Base-by-base conservation (phyloP, 352 stramenopile genomes). In the Phytopythium boreale region DNA sequence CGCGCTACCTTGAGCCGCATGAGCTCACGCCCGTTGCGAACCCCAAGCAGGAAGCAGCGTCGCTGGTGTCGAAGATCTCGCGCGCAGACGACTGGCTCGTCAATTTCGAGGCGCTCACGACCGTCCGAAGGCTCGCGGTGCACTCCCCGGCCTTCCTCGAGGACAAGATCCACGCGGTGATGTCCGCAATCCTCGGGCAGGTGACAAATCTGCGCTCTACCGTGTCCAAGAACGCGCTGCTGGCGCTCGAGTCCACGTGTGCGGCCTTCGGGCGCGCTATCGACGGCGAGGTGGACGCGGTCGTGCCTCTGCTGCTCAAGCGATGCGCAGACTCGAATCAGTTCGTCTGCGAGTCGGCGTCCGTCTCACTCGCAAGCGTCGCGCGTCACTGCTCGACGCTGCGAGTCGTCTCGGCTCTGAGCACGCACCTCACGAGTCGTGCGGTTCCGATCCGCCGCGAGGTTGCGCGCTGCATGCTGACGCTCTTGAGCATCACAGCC, bases 201-300 rank as follows among this genome's bases (percentile, higher is more conserved):
- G 75, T 93, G 11, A 62, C 65, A 1, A 95, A 90, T 53, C 29
- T 95, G 51, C 79, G 86, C 11, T 95, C 84, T 0, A 79, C 74
- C 0, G 86, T 93, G 31, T 82, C 82, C 6, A 93, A 93, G 61
- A 93, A 93, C 59, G 82, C 82, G n/a, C 52, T 93, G 12, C 58
- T 93, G 12, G 80, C 84, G 41, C 64, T 95, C 5, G 81, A 92
- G 12, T 80, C 82, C 2, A 67, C 93, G 63, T 87, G 81, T 55
- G 57, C 63, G 19, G 56, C 67, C 22, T 76, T 86, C 37, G 74
- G 70, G 37, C 72, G 78, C 26, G 22, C 64, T 0, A 80, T 95
- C 60, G 84, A 95, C 52, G 56, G 62, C 0, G 81, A 93, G 31
- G 66, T 92, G 15, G 84, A 92, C 37, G 72, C 62, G 22, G 74